A percentile compares a stretch with the other conserved stretches of the same genome.
These are phyloP conservation scores for Kitagawia praeruptora DNA, from an alignment of 129 eudicot genomes.

Conservation along the genomic window DNA sequence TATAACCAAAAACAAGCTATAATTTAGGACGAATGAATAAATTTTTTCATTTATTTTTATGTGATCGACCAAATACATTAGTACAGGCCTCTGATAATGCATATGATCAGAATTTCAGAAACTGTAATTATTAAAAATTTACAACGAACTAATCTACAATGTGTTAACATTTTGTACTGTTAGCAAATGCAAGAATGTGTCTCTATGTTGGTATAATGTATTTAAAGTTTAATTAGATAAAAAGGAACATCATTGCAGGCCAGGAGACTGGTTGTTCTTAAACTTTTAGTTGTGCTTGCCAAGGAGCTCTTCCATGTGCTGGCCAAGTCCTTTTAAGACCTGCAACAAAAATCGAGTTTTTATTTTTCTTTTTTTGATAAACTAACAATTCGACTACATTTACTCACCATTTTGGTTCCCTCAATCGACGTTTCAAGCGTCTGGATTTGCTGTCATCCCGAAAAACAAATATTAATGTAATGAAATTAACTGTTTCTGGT, in stretches of 20 bases:
- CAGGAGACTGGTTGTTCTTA: neutral
- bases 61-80: too few species aligned
- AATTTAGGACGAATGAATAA: too few species aligned
- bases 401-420: conserved; percentile 32
- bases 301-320: conserved; percentile 23
- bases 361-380: neutral
- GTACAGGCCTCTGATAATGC: neutral
- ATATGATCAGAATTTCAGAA: neutral
- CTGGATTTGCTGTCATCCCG: conserved; percentile 26
- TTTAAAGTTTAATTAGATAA: neutral
- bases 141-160: too few species aligned
- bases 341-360: neutral
- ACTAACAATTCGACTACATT: neutral
- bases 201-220: too few species aligned
- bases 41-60: too few species aligned
- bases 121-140: neutral
- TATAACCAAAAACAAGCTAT: too few species aligned
- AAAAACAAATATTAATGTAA: neutral
- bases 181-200: neutral
- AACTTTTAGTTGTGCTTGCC: neutral
- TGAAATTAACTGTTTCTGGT: neutral
- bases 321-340: conserved; percentile 32
- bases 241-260: neutral
- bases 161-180: too few species aligned
- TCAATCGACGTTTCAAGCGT: conserved; percentile 32